Evolutionary conservation across 2,329 filamentous ascomycete genomes (phyloP).

Genomic region (Hypomyces rosellus): DNA sequence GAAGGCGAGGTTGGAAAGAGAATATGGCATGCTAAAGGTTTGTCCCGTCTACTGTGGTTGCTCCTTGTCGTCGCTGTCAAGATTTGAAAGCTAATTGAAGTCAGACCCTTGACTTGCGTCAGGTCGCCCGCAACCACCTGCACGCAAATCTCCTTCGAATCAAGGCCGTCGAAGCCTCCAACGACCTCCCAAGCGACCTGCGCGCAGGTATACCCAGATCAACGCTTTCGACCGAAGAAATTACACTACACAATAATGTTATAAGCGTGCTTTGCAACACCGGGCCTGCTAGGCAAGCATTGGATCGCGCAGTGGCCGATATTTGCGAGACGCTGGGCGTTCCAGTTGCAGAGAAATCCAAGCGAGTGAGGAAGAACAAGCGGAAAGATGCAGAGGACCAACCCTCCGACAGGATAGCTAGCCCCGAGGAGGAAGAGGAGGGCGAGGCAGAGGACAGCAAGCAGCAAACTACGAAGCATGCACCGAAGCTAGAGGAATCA

Average conservation of each 20-base stretch:
- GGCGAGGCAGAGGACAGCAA: background rate
- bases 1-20: conserved; percentile 55
- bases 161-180: conserved; percentile 45
- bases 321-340: conserved; percentile 45
- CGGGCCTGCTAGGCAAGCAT: conserved; percentile 42
- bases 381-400: conserved; percentile 26
- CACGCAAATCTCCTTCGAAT: conserved; percentile 48
- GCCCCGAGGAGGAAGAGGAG: background rate
- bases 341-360: conserved; percentile 36
- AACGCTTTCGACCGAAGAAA: conserved; percentile 46
- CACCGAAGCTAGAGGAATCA: conserved; percentile 11
- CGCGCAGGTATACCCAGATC: conserved; percentile 43
- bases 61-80: background rate
- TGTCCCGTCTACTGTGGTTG: background rate
- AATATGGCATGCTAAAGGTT: conserved; percentile 50
- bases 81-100: background rate
- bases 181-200: conserved; percentile 44
- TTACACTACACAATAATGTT: conserved; percentile 49
- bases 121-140: conserved; percentile 51
- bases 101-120: conserved; percentile 51
- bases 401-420: conserved; percentile 17
- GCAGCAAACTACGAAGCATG: background rate
- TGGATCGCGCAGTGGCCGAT: conserved; percentile 42
- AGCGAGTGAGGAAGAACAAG: conserved; percentile 26
- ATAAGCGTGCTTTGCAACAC: conserved; percentile 52